Evolutionary conservation across 2,329 filamentous ascomycete species (phyloP).

Genomic region (Trichophyton rubrum): DNA sequence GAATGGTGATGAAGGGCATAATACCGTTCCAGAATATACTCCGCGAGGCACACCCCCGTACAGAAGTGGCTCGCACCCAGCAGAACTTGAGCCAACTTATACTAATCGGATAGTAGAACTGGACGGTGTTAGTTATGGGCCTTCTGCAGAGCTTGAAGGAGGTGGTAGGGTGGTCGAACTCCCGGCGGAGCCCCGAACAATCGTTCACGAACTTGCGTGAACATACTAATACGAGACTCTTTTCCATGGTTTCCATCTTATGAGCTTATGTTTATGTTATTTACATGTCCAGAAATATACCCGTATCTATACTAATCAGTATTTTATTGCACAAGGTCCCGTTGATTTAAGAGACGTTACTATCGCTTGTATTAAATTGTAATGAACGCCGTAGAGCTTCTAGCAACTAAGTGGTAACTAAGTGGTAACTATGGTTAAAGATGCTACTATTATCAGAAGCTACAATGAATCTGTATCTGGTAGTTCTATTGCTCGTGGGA

Average conservation of each 20-base stretch:
- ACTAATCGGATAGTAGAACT: neutral
- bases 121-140: neutral
- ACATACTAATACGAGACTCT: neutral
- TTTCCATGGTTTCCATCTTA: neutral
- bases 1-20: neutral
- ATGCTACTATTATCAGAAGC: too few relatives aligned
- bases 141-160: neutral
- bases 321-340: too few relatives aligned
- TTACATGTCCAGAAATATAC: neutral
- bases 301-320: neutral
- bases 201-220: slow-evolving; percentile 4
- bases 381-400: too few relatives aligned
- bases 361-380: too few relatives aligned
- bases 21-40: neutral
- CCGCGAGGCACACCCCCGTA: slow-evolving; percentile 2
- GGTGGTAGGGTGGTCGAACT: neutral
- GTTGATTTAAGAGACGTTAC: too few relatives aligned
- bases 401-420: too few relatives aligned
- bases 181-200: neutral
- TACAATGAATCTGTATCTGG: too few relatives aligned
- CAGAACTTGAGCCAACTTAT: slow-evolving; percentile 3
- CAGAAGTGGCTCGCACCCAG: neutral
- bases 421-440: too few relatives aligned
- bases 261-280: neutral
- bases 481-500: too few relatives aligned